Evolutionary conservation across 2,329 filamentous ascomycete species (phyloP).

Genomic region (Nemania abortiva): DNA sequence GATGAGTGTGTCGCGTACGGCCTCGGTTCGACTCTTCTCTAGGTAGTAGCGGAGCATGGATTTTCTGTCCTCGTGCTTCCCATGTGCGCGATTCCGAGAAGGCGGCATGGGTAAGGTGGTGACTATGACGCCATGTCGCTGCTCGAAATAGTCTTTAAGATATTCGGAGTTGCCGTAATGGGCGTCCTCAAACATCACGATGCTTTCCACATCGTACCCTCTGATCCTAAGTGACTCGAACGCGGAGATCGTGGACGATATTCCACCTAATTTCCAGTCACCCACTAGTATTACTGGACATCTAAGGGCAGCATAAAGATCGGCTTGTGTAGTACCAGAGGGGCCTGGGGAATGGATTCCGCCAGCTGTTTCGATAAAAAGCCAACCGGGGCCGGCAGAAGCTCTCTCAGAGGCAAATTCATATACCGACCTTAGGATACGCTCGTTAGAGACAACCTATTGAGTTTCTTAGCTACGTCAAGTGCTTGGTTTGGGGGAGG

Average conservation of each 20-base stretch:
- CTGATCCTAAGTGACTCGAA: conserved; percentile 83
- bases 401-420: conserved; percentile 60
- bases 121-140: conserved; percentile 68
- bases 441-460: conserved; percentile 59
- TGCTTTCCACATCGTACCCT: conserved; percentile 79
- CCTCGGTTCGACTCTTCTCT: conserved; percentile 54
- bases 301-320: conserved; percentile 80
- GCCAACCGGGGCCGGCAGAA: conserved; percentile 62
- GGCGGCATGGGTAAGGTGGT: conserved; percentile 72
- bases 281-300: conserved; percentile 80
- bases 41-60: conserved; percentile 73
- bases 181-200: conserved; percentile 76
- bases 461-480: conserved; percentile 55
- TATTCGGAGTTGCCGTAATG: conserved; percentile 76
- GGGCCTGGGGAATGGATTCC: conserved; percentile 84
- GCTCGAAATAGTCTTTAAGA: conserved; percentile 73
- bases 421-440: conserved; percentile 63
- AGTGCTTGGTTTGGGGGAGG: not conserved
- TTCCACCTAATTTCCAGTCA: conserved; percentile 81
- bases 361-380: conserved; percentile 84
- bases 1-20: conserved; percentile 61
- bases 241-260: conserved; percentile 82
- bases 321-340: conserved; percentile 80
- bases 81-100: conserved; percentile 44
- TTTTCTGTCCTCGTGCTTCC: conserved; percentile 58